phyloP scores from a whole-genome alignment of 176 grass and related monocot species.

The Oryza punctata region DNA sequence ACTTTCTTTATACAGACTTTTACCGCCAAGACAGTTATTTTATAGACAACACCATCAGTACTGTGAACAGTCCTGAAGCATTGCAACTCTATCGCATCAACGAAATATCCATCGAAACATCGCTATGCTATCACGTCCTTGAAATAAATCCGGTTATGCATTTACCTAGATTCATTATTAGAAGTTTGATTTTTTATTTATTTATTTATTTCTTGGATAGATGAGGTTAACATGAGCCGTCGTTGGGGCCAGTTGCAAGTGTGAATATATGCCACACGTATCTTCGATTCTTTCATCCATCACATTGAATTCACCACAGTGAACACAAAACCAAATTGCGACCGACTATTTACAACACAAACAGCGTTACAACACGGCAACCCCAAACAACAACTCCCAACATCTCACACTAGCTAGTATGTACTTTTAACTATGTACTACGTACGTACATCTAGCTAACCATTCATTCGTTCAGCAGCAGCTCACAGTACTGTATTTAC shows the following conservation, averaged over 20 bases:
- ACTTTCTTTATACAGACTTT: too few species aligned
- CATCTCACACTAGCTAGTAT: neutral
- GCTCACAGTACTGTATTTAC: neutral
- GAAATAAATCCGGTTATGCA: too few species aligned
- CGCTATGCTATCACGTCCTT: too few species aligned
- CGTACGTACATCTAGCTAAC: neutral
- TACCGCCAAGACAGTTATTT: too few species aligned
- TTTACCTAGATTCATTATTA: too few species aligned
- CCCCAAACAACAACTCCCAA: neutral
- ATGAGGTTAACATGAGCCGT: neutral
- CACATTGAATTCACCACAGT: neutral
- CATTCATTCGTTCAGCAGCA: neutral
- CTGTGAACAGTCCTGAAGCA: neutral
- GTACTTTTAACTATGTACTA: too few species aligned
- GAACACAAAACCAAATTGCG: neutral
- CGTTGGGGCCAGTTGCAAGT: neutral
- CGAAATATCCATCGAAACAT: neutral
- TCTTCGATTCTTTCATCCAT: neutral
- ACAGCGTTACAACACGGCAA: neutral
- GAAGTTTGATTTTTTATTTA: too few species aligned
- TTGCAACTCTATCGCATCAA: neutral
- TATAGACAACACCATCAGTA: too few species aligned
- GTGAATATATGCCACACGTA: neutral
- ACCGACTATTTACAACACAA: neutral
- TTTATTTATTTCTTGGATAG: too few species aligned